Conservation (phyloP, 768 basidiomycete species). For the Amanita thiersii region DNA sequence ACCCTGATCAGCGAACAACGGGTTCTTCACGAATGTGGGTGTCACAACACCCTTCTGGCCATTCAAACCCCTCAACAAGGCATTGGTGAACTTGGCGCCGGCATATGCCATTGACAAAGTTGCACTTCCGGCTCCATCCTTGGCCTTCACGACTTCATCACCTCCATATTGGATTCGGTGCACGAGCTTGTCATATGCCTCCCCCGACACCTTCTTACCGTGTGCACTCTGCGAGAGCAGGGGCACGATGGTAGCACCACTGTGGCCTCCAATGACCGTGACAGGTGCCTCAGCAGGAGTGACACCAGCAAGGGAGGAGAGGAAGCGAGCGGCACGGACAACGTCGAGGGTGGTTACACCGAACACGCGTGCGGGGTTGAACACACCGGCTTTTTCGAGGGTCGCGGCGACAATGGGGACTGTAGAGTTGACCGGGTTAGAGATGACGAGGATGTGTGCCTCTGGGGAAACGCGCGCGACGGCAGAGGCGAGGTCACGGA, state of each 20-base stretch:
- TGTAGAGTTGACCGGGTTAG: conserved; percentile 98
- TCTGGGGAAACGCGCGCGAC: conserved; percentile 80
- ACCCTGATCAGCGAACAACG: conserved; percentile 77
- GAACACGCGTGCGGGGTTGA: conserved; percentile 83
- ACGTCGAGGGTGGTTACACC: conserved; percentile 99
- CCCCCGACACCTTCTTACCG: conserved; percentile 69
- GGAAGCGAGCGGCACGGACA: conserved; percentile 91
- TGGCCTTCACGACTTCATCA: conserved; percentile 98
- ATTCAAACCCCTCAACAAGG: conserved; percentile 75
- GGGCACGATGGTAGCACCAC: conserved; percentile 95
- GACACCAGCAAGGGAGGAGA: conserved; percentile 58
- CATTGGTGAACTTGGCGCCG: conserved; percentile 83
- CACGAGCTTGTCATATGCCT: conserved; percentile 70
- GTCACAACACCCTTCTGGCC: conserved; percentile 84
- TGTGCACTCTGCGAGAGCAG: conserved; percentile 76
- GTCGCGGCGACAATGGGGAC: conserved; percentile 95
- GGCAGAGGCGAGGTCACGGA: conserved; percentile 89
- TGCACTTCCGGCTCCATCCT: conserved; percentile 91
- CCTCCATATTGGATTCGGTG: conserved; percentile 96
- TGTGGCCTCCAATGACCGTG: conserved; percentile 93
- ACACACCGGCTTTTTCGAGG: conserved; percentile 87
- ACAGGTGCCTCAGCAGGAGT: conserved; percentile 62
- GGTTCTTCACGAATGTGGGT: conserved; percentile 86
- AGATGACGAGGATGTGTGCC: conserved; percentile 94
- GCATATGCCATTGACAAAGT: conserved; percentile 95